Evolutionary conservation across 1,139 yeast genomes (phyloP).

Genomic region (Kodamaea derodonti): DNA sequence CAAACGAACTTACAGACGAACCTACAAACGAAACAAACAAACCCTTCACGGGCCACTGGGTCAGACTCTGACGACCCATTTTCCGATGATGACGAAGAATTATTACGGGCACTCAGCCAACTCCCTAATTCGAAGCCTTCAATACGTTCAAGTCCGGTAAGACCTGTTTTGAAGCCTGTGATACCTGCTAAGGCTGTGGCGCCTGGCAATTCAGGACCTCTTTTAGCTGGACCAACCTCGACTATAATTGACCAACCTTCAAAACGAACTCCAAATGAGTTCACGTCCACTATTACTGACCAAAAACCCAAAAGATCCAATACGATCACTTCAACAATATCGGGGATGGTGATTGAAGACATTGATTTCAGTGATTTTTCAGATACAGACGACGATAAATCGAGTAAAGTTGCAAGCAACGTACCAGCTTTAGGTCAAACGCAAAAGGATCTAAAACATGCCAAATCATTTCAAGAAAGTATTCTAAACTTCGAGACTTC

Average conservation of each 20-base stretch:
- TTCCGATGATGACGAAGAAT: constrained; percentile 33
- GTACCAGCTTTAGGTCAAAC: neutral
- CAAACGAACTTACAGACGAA: too few relatives aligned
- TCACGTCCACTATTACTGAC: neutral
- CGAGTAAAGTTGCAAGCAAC: neutral
- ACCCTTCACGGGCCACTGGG: too few relatives aligned
- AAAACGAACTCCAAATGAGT: neutral
- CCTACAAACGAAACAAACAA: too few relatives aligned
- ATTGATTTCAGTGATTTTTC: constrained; percentile 1
- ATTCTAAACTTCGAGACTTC: neutral
- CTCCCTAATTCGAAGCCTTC: constrained; percentile 1
- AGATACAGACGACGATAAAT: neutral
- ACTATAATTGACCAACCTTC: neutral
- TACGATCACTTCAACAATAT: neutral
- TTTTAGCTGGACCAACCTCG: neutral
- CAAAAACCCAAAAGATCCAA: too few relatives aligned
- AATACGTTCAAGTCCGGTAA: constrained; percentile 2
- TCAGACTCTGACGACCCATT: constrained; percentile 29
- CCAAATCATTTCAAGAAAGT: constrained; percentile 21
- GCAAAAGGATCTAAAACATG: constrained; percentile 20
- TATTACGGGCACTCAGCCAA: constrained; percentile 11
- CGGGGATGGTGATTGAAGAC: neutral
- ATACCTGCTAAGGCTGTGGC: neutral
- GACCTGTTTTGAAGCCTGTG: neutral
- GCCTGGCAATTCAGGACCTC: neutral